Evolutionary conservation across 805 yeast species (phyloP).

Genomic region (Wickerhamomyces ciferrii): DNA sequence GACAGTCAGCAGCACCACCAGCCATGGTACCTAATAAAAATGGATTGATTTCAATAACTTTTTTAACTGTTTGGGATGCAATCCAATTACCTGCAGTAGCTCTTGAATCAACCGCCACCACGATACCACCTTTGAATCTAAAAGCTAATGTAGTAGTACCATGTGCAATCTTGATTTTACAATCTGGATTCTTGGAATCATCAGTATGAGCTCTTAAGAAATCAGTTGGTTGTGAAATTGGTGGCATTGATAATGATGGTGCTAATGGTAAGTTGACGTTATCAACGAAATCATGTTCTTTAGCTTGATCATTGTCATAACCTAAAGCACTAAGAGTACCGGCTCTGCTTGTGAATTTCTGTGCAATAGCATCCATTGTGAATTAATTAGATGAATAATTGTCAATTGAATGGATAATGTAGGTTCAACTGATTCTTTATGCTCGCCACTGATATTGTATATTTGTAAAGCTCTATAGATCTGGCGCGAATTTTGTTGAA

Average conservation of each 20-base stretch:
- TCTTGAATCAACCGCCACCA: slow-evolving; percentile 96
- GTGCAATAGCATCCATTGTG: slow-evolving; percentile 19
- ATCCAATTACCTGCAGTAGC: slow-evolving; percentile 98
- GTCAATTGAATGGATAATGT: not conserved
- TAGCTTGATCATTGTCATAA: slow-evolving; percentile 24
- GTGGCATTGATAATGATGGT: slow-evolving; percentile 71
- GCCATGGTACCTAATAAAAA: slow-evolving; percentile 96
- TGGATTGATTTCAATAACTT: slow-evolving; percentile 95
- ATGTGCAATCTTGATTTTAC: slow-evolving; percentile 94
- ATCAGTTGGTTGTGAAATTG: slow-evolving; percentile 83
- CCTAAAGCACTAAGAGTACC: slow-evolving; percentile 11
- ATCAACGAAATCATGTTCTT: slow-evolving; percentile 28
- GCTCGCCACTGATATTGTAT: not conserved
- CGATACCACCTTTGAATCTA: slow-evolving; percentile 91
- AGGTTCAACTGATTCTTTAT: not conserved
- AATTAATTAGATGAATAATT: not conserved
- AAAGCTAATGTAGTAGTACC: slow-evolving; percentile 99
- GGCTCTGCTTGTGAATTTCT: slow-evolving; percentile 15
- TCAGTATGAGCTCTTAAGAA: slow-evolving; percentile 98
- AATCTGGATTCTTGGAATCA: slow-evolving; percentile 87
- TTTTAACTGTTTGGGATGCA: slow-evolving; percentile 96
- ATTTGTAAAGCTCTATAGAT: not conserved
- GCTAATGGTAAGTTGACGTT: slow-evolving; percentile 30
- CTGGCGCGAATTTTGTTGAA: not conserved
- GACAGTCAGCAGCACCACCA: slow-evolving; percentile 99